A percentile compares a stretch with the other conserved stretches of the same genome.
phyloP scores from a whole-genome alignment of 495 filamentous ascomycete genomes.

The Achaetomiella virescens region DNA sequence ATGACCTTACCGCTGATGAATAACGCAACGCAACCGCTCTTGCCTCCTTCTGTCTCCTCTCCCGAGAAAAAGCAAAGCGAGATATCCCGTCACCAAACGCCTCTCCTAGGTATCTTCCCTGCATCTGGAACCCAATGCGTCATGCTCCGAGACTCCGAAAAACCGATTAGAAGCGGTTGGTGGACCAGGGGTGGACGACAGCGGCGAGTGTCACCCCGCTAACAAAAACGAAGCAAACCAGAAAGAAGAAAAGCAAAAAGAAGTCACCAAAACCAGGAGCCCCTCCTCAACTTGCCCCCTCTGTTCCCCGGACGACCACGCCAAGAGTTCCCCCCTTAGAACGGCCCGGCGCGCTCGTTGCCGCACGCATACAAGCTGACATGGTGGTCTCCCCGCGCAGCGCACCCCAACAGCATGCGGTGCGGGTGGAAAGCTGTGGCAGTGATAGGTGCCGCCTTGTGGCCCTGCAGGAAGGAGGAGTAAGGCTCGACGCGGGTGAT shows the following conservation, averaged over 20 bases:
- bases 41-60: neutral
- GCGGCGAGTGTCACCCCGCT: too few relatives aligned
- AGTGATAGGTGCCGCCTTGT: constrained; percentile 67
- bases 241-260: too few relatives aligned
- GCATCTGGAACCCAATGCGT: neutral
- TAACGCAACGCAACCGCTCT: neutral
- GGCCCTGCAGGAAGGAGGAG: constrained; percentile 75
- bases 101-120: neutral
- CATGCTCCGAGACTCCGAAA: too few relatives aligned
- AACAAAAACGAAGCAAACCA: too few relatives aligned
- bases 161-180: too few relatives aligned
- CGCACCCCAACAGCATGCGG: constrained; percentile 81
- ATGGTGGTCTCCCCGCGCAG: constrained; percentile 64
- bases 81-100: neutral
- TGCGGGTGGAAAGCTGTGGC: constrained; percentile 93
- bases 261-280: too few relatives aligned
- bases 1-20: too few relatives aligned
- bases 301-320: too few relatives aligned
- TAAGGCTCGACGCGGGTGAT: constrained; percentile 83
- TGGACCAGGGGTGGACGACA: too few relatives aligned
- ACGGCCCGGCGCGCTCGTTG: constrained; percentile 20
- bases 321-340: neutral
- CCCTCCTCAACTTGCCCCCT: too few relatives aligned
- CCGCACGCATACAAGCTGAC: constrained; percentile 64
- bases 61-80: neutral